These are phyloP conservation scores for Botrytis pseudocinerea DNA, from an alignment of 2,329 filamentous ascomycete genomes.

Conservation along the genomic window DNA sequence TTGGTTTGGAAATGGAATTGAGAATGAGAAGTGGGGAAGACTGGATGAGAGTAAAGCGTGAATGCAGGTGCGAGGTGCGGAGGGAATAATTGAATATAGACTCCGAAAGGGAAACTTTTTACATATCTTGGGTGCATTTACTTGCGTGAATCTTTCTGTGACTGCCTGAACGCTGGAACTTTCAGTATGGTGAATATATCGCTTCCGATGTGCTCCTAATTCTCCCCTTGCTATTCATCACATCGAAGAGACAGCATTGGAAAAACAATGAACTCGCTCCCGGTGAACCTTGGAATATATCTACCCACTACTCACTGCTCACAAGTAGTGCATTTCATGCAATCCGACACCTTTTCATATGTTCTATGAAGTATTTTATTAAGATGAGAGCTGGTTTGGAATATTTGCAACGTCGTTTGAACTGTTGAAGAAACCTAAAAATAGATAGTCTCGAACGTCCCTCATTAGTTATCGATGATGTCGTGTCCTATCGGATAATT, in stretches of 20 bases:
- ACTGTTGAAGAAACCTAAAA: background rate
- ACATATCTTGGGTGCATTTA: background rate
- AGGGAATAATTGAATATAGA: slow-evolving; percentile 24
- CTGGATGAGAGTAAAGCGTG: background rate
- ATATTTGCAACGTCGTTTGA: background rate
- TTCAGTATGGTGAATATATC: background rate
- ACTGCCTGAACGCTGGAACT: background rate
- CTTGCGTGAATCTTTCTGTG: background rate
- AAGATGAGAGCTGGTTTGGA: background rate
- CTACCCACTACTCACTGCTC: background rate
- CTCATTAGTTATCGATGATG: slow-evolving; percentile 18
- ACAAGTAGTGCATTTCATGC: background rate
- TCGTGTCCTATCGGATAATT: slow-evolving; percentile 22
- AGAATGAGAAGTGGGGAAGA: background rate
- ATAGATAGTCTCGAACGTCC: slow-evolving; percentile 8
- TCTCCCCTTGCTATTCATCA: background rate
- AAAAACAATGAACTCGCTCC: background rate
- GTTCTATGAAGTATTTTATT: no score
- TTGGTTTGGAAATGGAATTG: slow-evolving; percentile 17
- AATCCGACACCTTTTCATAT: background rate
- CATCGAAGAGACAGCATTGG: background rate
- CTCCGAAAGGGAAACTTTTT: slow-evolving; percentile 14
- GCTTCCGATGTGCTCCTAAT: background rate
- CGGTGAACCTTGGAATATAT: background rate
- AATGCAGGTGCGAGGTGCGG: background rate